Conservation (phyloP, 306 rosid species). For the Vigna trinervia region DNA sequence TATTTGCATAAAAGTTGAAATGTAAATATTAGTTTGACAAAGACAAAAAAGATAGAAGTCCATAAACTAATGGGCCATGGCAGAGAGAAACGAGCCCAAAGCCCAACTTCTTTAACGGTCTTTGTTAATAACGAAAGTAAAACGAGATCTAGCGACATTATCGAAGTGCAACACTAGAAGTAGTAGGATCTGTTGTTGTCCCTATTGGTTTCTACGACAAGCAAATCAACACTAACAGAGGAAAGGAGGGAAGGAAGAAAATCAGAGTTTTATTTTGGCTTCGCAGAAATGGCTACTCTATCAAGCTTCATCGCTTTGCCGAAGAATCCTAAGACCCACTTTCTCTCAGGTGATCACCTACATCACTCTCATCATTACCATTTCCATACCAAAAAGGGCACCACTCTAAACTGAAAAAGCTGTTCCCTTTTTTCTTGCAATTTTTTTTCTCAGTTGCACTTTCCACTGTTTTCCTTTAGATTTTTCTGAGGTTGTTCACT, state of each 20-base stretch:
- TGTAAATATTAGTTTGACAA: background rate
- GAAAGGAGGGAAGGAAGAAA: background rate
- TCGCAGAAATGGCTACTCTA: conserved; percentile 47
- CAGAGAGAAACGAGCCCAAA: background rate
- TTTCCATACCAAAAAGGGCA: background rate
- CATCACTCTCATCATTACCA: background rate
- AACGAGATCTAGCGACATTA: conserved; percentile 14
- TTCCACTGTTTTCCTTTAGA: background rate
- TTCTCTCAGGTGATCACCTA: conserved; percentile 44
- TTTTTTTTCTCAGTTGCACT: background rate
- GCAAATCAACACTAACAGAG: background rate
- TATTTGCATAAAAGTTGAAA: too few relatives aligned
- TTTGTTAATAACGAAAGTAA: background rate
- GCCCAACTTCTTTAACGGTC: background rate
- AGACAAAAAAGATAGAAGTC: background rate
- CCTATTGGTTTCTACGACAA: conserved; percentile 34
- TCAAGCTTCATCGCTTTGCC: conserved; percentile 44
- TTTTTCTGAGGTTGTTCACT: background rate
- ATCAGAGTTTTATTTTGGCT: background rate
- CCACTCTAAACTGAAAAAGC: conserved; percentile 10
- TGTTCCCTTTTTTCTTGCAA: background rate
- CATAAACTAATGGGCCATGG: background rate
- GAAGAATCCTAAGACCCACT: conserved; percentile 41
- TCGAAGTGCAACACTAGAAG: conserved; percentile 21
- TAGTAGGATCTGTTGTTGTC: background rate